A percentile compares a stretch with the other conserved stretches of the same genome.
These are phyloP conservation scores for Alternaria sp. DNA, from an alignment of 2,329 filamentous ascomycete species.

Conservation along the genomic window DNA sequence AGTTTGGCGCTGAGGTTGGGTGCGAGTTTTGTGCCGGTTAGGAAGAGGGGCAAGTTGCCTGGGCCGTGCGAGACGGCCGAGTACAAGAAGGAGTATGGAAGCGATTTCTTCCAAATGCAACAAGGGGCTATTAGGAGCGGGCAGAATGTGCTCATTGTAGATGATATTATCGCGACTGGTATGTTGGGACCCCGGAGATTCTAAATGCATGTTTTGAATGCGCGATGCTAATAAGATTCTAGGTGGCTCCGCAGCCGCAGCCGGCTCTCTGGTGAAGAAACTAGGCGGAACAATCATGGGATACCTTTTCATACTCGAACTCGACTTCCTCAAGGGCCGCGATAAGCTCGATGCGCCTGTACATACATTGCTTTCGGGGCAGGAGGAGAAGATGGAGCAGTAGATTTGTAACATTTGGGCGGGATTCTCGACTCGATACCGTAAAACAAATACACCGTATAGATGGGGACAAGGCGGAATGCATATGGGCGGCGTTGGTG, in stretches of 20 bases:
- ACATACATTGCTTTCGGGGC: constrained; percentile 78
- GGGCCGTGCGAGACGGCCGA: constrained; percentile 84
- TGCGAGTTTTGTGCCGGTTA: constrained; percentile 88
- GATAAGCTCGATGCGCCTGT: constrained; percentile 87
- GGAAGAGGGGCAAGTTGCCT: constrained; percentile 95
- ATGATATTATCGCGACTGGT: constrained; percentile 99
- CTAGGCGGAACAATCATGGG: constrained; percentile 86
- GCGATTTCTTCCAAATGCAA: constrained; percentile 97
- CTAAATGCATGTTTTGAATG: background rate
- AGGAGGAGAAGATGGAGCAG: constrained; percentile 54
- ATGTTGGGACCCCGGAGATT: constrained; percentile 50
- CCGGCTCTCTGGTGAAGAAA: constrained; percentile 83
- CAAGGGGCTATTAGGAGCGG: constrained; percentile 81
- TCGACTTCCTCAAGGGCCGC: constrained; percentile 90
- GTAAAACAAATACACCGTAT: constrained; percentile 16
- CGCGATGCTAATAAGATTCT: constrained; percentile 19
- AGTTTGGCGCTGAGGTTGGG: constrained; percentile 83
- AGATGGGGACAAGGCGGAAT: constrained; percentile 22
- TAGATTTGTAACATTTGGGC: background rate
- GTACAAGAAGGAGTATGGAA: constrained; percentile 95
- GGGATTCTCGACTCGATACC: background rate
- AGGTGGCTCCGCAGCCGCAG: constrained; percentile 92
- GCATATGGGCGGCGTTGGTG: constrained; percentile 37
- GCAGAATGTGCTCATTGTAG: constrained; percentile 90
- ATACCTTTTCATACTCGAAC: constrained; percentile 94